Conservation (phyloP, 495 filamentous ascomycete species). For the Lepraria neglecta region DNA sequence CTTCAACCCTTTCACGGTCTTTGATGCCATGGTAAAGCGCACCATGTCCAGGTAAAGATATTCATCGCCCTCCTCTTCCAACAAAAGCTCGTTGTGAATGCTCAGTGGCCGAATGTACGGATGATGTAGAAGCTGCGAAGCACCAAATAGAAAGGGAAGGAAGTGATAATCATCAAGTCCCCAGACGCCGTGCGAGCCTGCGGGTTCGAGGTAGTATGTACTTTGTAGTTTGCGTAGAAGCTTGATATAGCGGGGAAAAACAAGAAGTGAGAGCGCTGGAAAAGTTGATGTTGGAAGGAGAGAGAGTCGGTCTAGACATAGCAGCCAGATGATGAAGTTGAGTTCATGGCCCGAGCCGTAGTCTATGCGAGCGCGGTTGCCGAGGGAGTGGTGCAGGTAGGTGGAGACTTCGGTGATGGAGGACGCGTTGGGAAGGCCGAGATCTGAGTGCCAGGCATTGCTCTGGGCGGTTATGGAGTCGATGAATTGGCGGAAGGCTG, state of each 20-base stretch:
- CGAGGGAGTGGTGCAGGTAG: conserved; percentile 78
- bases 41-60: conserved; percentile 91
- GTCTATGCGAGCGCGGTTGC: conserved; percentile 83
- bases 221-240: conserved; percentile 79
- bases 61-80: conserved; percentile 78
- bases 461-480: conserved; percentile 57
- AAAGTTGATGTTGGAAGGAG: conserved; percentile 61
- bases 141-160: conserved; percentile 93
- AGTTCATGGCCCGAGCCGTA: conserved; percentile 97
- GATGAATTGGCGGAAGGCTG: conserved; percentile 75
- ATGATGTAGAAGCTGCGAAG: conserved; percentile 82
- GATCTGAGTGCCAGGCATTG: conserved; percentile 36
- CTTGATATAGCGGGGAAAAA: conserved; percentile 74
- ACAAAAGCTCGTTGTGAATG: conserved; percentile 76
- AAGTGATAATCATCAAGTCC: conserved; percentile 96
- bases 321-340: conserved; percentile 90
- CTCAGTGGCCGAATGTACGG: conserved; percentile 77
- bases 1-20: conserved; percentile 88
- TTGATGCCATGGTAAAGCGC: conserved; percentile 87
- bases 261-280: conserved; percentile 59
- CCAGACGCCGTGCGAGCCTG: conserved; percentile 94
- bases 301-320: conserved; percentile 78
- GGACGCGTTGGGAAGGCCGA: conserved; percentile 25
- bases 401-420: conserved; percentile 64
- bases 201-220: conserved; percentile 92